These are phyloP conservation scores for Drechslerella dactyloides DNA, from an alignment of 2,329 filamentous ascomycete species.

Conservation along the genomic window DNA sequence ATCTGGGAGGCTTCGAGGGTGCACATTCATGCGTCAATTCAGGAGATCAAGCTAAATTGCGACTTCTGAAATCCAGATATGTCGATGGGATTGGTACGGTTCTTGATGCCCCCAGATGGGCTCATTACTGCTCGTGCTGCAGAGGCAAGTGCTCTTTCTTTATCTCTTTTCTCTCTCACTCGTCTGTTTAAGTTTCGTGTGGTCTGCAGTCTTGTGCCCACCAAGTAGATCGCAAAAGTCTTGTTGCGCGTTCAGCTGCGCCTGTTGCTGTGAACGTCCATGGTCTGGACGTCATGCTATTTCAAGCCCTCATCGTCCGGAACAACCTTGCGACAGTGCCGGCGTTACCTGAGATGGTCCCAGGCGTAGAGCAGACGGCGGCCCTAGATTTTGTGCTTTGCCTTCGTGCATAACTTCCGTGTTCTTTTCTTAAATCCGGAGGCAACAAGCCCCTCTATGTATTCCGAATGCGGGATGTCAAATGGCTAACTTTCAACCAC, in stretches of 20 bases:
- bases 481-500: constrained; percentile 9
- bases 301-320: neutral
- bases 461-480: neutral
- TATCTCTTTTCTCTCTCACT: too few relatives aligned
- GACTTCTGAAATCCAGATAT: constrained; percentile 44
- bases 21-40: constrained; percentile 21
- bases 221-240: neutral
- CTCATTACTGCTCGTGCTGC: constrained; percentile 47
- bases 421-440: neutral
- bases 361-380: neutral
- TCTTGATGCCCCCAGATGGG: constrained; percentile 48
- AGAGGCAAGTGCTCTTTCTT: constrained; percentile 27
- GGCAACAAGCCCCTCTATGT: neutral
- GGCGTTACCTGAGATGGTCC: constrained; percentile 10
- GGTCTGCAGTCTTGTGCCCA: neutral
- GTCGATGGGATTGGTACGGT: constrained; percentile 40
- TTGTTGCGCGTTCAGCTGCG: too few relatives aligned
- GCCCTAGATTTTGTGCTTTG: neutral
- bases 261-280: neutral
- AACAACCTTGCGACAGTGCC: neutral
- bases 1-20: neutral
- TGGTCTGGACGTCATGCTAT: neutral
- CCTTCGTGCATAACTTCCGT: neutral
- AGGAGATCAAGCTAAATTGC: constrained; percentile 40
- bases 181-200: too few relatives aligned